Evolutionary conservation across 257 asterid species (phyloP), one percentile per base, ranked within the genome.

Genomic region (Fraxinus anomala): DNA sequence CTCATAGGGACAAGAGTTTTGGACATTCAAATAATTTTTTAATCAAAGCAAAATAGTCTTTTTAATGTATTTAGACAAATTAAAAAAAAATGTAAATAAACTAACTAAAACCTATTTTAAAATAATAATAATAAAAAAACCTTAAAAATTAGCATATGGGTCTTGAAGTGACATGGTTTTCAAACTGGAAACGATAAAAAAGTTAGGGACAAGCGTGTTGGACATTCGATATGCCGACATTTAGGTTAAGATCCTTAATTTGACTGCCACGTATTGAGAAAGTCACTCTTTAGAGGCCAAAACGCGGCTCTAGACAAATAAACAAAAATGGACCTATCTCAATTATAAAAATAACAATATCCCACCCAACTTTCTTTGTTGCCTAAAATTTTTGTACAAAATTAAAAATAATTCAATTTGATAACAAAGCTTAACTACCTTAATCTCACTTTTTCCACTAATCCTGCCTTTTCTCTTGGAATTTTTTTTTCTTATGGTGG

Each of bases 131-230:
- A 26, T 26, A 8, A 40, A 14, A 47, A 40, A 40, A 11, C 49
- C 11, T 40, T 10, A 40, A 31, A 40, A 40, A 40, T 40, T 40
- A 40, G 49, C 4, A 11, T 11, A 40, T 10, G 16, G 16, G 4
- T 40, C 16, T 10, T 40, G 36, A 49, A 65, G 66, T 36, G 54
- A 14, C 26, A n/a, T 5, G 76, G 77, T 63, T 67, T 71, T 66
- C 23, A 68, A 26, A 72, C 36, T 12, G 82, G 82, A 19, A 65
- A 86, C 72, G 84, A 77, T 77, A 76, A 74, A 77, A 76, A 81
- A 80, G 68, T 1, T 40, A 36, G 77, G 75, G 72, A 65, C 69
- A 87, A 86, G 85, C 96, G 97, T 82, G 97, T 93, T 91, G 51
- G 51, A 42, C 17, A 40, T 42, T 40, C 4, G 17, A 42, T 11